Evolutionary conservation across 345 rosid genomes (phyloP), one percentile per base, ranked within the genome.

Genomic region (Acer saccharum): DNA sequence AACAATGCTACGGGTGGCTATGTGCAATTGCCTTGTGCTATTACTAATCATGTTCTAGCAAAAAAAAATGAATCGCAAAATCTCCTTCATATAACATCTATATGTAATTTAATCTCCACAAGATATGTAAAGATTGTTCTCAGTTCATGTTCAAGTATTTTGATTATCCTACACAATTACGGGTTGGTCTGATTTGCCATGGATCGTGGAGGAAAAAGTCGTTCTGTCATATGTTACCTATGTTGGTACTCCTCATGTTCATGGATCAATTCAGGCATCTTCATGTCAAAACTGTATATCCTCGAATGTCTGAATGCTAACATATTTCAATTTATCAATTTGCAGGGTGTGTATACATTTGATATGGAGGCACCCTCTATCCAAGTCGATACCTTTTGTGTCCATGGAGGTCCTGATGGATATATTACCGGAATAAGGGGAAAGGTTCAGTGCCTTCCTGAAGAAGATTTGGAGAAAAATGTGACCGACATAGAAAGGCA

Each of bases 341-440:
- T 87, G 81, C 89, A 95, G 98, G 99, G 99, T 0, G 92, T 95
- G 2, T 95, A 95, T 75, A 78, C 96, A 65, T 86, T 84, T 77
- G 91, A 95, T 80, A 86, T 84, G 93, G 88, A 86, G 73, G 77
- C 82, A 69, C 77, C 93, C 25, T 83, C 96, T 0, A 95, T 95
- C 75, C 84, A 88, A 81, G 99, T 95, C 2, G 99, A 95, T 73
- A 95, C 99, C 23, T 93, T 95, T 75, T 95, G 99, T 80, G 91
- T 93, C 70, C 98, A 95, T 41, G 99, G 99, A 16, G 88, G 98
- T 61, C 99, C 98, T 14, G 91, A 91, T 89, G 98, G 99, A 18
- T 95, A 92, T 48, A 95, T 95, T 67, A 95, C 99, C 21, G 99
- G 99, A 46, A 95, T 95, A 74, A 90, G 97, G 81, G 99, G 99